Conservation (phyloP, 2,329 filamentous ascomycete species). For the Botrytis hyacinthi region DNA sequence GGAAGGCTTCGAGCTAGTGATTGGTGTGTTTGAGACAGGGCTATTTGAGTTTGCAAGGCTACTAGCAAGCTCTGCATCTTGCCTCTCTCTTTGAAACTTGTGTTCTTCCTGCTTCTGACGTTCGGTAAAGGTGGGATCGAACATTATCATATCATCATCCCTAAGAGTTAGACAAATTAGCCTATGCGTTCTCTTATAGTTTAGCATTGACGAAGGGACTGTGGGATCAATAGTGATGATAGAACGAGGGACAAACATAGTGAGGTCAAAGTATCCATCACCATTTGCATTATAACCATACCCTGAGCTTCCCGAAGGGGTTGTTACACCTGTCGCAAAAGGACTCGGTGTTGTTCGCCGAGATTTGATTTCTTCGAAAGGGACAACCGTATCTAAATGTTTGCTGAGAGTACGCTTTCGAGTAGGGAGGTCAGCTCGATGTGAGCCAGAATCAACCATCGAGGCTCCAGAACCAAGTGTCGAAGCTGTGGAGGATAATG, state of each 20-base stretch:
- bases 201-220: neutral
- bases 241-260: constrained; percentile 30
- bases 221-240: constrained; percentile 10
- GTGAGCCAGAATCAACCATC: constrained; percentile 24
- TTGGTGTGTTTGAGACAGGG: constrained; percentile 3
- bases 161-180: constrained; percentile 25
- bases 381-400: constrained; percentile 28
- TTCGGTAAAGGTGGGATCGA: constrained; percentile 24
- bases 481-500: constrained; percentile 29
- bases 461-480: constrained; percentile 30
- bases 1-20: constrained; percentile 25
- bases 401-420: constrained; percentile 37
- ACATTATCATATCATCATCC: constrained; percentile 28
- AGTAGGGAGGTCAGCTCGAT: constrained; percentile 28
- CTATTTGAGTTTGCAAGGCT: constrained; percentile 27
- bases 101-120: constrained; percentile 42
- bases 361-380: constrained; percentile 33
- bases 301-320: constrained; percentile 34
- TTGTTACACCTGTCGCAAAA: constrained; percentile 28
- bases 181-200: neutral
- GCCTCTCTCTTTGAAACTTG: constrained; percentile 40
- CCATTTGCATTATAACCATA: constrained; percentile 31
- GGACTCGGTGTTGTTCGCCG: constrained; percentile 37
- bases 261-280: constrained; percentile 32
- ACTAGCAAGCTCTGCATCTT: constrained; percentile 40